These are phyloP conservation scores for Wickerhamomyces sp. DNA, from an alignment of 1,139 yeast species.

Conservation along the genomic window DNA sequence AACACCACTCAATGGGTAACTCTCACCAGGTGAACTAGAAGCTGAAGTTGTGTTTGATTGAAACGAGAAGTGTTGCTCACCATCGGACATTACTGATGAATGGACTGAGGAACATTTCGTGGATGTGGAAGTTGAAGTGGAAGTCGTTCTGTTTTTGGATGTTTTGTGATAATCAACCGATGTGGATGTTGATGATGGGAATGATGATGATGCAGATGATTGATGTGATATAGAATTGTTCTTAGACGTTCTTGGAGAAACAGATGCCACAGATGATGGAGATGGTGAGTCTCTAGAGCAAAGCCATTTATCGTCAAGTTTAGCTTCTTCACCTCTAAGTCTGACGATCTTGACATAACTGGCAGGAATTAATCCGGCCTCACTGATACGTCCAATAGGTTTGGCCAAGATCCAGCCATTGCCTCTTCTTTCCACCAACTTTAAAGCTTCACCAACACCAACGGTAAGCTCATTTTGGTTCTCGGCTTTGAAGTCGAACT, in stretches of 20 bases:
- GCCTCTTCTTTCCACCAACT: conserved; percentile 51
- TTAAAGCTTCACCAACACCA: conserved; percentile 49
- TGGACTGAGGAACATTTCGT: conserved; percentile 5
- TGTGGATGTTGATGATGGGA: conserved; percentile 1
- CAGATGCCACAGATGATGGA: conserved; percentile 1
- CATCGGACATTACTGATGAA: conserved; percentile 4
- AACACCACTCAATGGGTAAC: conserved; percentile 36
- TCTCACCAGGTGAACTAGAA: conserved; percentile 2
- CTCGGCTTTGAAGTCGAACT: conserved; percentile 49
- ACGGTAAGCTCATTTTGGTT: conserved; percentile 50
- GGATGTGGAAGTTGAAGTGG: neutral
- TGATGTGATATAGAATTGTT: conserved; percentile 5
- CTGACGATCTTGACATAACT: conserved; percentile 48
- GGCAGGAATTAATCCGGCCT: conserved; percentile 57
- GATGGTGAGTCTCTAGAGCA: conserved; percentile 1
- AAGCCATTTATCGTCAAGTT: conserved; percentile 37
- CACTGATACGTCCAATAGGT: conserved; percentile 51
- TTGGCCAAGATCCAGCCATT: conserved; percentile 61
- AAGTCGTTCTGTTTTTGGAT: neutral
- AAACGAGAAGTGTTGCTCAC: conserved; percentile 9
- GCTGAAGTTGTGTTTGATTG: conserved; percentile 5
- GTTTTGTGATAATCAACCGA: too few species aligned
- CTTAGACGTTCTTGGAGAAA: conserved; percentile 5
- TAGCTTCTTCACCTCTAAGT: conserved; percentile 25
- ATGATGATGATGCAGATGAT: conserved; percentile 2